Conservation (phyloP, 2,329 filamentous ascomycete genomes). For the Ophiosphaerella narmari region DNA sequence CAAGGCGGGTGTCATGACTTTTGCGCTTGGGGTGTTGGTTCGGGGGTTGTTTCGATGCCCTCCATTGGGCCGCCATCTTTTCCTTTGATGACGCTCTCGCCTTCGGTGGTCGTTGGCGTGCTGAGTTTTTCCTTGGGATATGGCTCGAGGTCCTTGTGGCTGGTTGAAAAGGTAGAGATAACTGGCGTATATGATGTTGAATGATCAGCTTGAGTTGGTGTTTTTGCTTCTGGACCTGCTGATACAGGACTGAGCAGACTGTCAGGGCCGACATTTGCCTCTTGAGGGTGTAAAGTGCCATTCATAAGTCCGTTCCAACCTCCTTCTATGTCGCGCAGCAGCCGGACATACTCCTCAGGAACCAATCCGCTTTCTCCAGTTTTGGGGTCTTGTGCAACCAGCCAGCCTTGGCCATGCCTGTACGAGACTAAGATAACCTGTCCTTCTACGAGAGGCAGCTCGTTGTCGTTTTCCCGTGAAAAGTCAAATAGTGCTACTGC, state of each 20-base stretch:
- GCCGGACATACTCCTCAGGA: constrained; percentile 92
- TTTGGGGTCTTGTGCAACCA: constrained; percentile 94
- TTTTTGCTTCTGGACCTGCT: constrained; percentile 45
- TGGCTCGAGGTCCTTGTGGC: constrained; percentile 55
- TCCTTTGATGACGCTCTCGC: constrained; percentile 20
- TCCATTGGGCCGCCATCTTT: constrained; percentile 33
- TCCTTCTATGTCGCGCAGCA: constrained; percentile 91
- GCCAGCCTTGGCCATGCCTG: constrained; percentile 93
- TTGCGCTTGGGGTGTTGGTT: constrained; percentile 13
- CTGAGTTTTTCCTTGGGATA: constrained; percentile 51
- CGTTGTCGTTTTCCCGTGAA: constrained; percentile 92
- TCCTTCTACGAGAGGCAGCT: constrained; percentile 87
- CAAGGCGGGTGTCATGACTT: constrained; percentile 13
- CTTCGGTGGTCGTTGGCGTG: constrained; percentile 40
- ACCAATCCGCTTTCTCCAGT: constrained; percentile 93
- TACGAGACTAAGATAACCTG: constrained; percentile 98
- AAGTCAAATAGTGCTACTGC: constrained; percentile 96
- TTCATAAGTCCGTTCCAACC: constrained; percentile 63
- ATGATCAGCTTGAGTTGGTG: constrained; percentile 46
- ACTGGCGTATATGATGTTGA: constrained; percentile 48
- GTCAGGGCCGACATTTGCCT: constrained; percentile 28
- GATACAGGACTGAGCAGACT: constrained; percentile 40
- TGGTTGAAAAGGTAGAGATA: constrained; percentile 58
- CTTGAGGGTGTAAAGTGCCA: constrained; percentile 29
- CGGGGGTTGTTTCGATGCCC: constrained; percentile 24